Evolutionary conservation across 108 stramenopile species (phyloP), one percentile per base, ranked within the genome.

Genomic region (Stephanodiscus minutulus): DNA sequence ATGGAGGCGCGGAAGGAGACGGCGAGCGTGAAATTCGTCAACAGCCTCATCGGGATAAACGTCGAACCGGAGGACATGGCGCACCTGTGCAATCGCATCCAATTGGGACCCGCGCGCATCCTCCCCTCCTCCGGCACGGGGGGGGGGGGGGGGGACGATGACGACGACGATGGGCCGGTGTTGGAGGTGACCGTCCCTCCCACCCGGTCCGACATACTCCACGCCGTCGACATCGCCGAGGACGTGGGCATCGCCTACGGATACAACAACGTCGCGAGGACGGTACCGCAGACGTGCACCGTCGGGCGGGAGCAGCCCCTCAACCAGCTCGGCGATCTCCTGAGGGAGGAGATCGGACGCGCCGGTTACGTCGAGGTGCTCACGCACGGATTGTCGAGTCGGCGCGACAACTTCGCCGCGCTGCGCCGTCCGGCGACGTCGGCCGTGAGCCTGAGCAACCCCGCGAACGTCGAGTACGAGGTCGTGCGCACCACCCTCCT

Each of bases 171-270:
- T 29, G 85, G 89, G 52, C 83, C 85, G 25, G 56, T 97, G 21
- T 71, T 91, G 31, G 87, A 88, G 77, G 98, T 98, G 48, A 92
- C 95, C 24, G 98, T 98, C 9, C 99, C 99, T 48, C 96, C 96
- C 20, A 99, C 99, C 20, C 93, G 99, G 22, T 86, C 83, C 31
- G 99, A 99, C 73, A 95, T 99, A 64, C 71, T 99, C 31, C 99
- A 99, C 68, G 87, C 97, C 3, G 97, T 98, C 27, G 99, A 99
- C 73, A 92, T 99, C 71, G 91, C 96, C 50, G 99, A 99, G 84
- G 99, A 99, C 77, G 88, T 99, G 54, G 99, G 96, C 50, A 98
- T 99, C 74, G 98, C 99, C 31, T 98, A 91, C 73, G 99, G 99
- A 9, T 99, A 97, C 92, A 99, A 99, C 90, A 98, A 98, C 58